Percentiles rank a stretch among this genome's conserved stretches.
These are phyloP conservation scores for Lobosporangium transversale DNA, from an alignment of 192 early-diverging fungal species.

Conservation along the genomic window DNA sequence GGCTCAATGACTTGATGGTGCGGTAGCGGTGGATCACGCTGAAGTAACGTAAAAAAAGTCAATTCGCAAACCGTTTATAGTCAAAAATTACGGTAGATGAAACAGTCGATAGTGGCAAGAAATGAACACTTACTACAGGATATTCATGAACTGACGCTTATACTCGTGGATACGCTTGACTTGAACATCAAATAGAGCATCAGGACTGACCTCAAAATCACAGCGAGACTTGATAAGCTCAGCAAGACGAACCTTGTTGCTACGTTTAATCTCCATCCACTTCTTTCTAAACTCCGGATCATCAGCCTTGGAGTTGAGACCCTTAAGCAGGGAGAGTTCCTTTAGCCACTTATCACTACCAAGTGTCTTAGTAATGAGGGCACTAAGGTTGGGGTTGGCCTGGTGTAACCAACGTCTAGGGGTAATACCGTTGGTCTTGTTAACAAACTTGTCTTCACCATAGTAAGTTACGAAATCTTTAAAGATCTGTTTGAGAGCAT, in stretches of 20 bases:
- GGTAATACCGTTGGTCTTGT: constrained; percentile 98
- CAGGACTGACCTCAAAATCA: constrained; percentile 78
- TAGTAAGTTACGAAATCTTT: constrained; percentile 90
- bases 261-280: constrained; percentile 92
- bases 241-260: constrained; percentile 92
- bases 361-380: constrained; percentile 84
- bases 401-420: constrained; percentile 98
- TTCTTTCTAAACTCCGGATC: constrained; percentile 79
- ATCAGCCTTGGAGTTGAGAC: constrained; percentile 69
- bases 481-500: constrained; percentile 71
- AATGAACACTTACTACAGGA: constrained; percentile 76
- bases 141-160: constrained; percentile 99
- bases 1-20: constrained; percentile 80
- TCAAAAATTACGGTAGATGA: neutral
- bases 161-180: constrained; percentile 99
- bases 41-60: too few relatives aligned
- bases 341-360: constrained; percentile 81
- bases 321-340: constrained; percentile 72
- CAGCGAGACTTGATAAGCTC: constrained; percentile 79
- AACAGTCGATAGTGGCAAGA: neutral
- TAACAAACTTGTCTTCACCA: constrained; percentile 89
- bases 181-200: constrained; percentile 96
- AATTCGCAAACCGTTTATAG: too few relatives aligned
- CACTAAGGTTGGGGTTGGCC: constrained; percentile 88
- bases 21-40: constrained; percentile 95